A percentile compares a stretch with the other conserved stretches of the same genome.
Evolutionary conservation across 148 eudicot genomes (phyloP).

Genomic region (Rhododendron griersonianum): DNA sequence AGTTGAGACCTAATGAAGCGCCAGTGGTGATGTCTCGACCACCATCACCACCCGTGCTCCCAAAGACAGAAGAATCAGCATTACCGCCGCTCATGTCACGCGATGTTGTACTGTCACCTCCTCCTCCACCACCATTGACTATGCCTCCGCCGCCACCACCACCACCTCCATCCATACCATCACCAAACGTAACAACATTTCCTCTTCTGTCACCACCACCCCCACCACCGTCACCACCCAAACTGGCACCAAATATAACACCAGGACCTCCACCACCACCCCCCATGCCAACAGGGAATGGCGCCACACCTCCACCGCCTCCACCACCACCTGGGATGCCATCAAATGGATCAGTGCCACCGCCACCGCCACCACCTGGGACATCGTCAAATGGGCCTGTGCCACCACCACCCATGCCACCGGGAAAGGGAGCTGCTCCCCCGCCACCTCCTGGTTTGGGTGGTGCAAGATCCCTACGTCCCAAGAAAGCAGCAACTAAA

Average conservation of each 20-base stretch:
- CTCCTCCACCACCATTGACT: not conserved
- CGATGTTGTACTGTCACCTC: slow-evolving; percentile 6
- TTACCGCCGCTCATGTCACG: slow-evolving; percentile 10
- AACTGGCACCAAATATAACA: not conserved
- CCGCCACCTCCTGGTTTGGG: slow-evolving; percentile 78
- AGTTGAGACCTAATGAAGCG: slow-evolving; percentile 6
- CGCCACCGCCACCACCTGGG: slow-evolving; percentile 31
- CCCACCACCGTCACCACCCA: slow-evolving; percentile 8
- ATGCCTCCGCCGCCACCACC: slow-evolving; percentile 21
- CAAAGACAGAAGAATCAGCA: not conserved
- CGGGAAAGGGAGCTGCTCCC: slow-evolving; percentile 40
- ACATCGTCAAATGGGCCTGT: slow-evolving; percentile 24
- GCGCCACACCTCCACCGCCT: not conserved
- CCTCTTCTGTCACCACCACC: slow-evolving; percentile 12
- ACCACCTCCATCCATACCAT: not conserved
- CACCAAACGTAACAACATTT: not conserved
- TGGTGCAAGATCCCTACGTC: slow-evolving; percentile 44
- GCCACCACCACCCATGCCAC: slow-evolving; percentile 43
- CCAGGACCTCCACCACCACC: slow-evolving; percentile 21
- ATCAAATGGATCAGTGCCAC: slow-evolving; percentile 10
- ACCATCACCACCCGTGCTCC: slow-evolving; percentile 5
- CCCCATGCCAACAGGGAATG: not conserved
- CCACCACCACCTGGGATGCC: slow-evolving; percentile 40
- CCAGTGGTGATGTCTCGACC: not conserved
- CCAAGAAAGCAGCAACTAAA: slow-evolving; percentile 60